Evolutionary conservation across 352 stramenopile species (phyloP).

Genomic region (Pythium grandisporangium): DNA sequence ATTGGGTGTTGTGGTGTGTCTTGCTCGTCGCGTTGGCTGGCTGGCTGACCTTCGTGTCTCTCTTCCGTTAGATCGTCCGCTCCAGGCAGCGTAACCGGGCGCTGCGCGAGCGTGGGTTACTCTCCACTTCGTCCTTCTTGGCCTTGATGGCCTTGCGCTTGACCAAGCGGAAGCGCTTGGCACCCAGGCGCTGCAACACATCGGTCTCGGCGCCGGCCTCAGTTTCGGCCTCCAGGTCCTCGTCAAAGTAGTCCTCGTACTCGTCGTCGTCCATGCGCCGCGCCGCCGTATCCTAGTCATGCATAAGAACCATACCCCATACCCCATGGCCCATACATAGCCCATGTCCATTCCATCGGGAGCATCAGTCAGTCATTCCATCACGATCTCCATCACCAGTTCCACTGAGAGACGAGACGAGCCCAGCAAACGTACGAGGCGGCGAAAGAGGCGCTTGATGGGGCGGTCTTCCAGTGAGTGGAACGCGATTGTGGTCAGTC

Average conservation of each 20-base stretch:
- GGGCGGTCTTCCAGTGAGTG: constrained; percentile 78
- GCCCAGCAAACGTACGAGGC: constrained; percentile 22
- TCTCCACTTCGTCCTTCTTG: constrained; percentile 42
- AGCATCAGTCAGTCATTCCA: neutral
- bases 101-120: constrained; percentile 60
- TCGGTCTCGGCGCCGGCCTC: constrained; percentile 1
- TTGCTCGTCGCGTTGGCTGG: too few species aligned
- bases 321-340: too few species aligned
- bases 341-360: too few species aligned
- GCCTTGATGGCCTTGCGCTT: constrained; percentile 65
- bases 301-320: too few species aligned
- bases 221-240: constrained; percentile 13
- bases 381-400: too few species aligned
- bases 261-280: constrained; percentile 8
- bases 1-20: too few species aligned
- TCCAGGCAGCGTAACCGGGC: constrained; percentile 71
- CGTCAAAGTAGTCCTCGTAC: constrained; percentile 16
- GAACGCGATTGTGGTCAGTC: constrained; percentile 76
- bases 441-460: constrained; percentile 71
- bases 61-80: too few species aligned
- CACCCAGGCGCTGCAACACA: constrained; percentile 4
- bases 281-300: constrained; percentile 5
- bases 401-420: neutral
- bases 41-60: too few species aligned
- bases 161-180: constrained; percentile 47